Evolutionary conservation across 768 basidiomycete genomes (phyloP), one percentile per base, ranked within the genome.

Genomic region (Paxillus involutus): DNA sequence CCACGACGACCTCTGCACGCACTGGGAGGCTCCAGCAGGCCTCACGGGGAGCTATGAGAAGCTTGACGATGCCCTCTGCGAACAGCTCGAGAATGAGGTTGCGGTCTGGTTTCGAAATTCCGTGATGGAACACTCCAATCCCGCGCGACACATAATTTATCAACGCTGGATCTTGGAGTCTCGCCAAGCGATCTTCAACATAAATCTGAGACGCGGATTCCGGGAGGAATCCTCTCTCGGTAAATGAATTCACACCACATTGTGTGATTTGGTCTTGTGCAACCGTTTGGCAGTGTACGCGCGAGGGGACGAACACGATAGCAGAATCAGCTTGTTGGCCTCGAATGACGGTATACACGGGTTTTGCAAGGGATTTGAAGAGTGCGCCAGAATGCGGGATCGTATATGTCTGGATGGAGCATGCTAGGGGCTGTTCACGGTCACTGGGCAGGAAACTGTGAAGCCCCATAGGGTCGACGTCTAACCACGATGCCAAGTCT

Each of bases 311-410:
- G 69, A 98, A 97, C 11, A 96, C 77, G 56, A 98, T 80, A 0
- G 86, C 81, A 3, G 80, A 75, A 52, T 80, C 79, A 7, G 71
- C 75, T 12, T 68, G 63, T 2, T 74, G 66, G 3, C 73, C 65
- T 53, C 73, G 80, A 55, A 97, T 84, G n/a, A 85, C 85, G 10
- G 83, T 72, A 70, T 95, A 91, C 2, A 88, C 85, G 3, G 96
- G 94, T 66, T 93, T 95, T 44, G 89, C 83, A 88, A 98, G 97
- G 2, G 86, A 82, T 63, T 94, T 95, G 72, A 94, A 86, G 17
- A 98, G 77, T 0, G 91, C 85, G 0, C 88, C 80, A 4, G 95
- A 97, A 62, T 94, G 85, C 0, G 93, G 83, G 43, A 94, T 88
- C 16, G 85, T 87, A 73, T 96, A 98, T 0, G 91, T 80, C 51